These are phyloP conservation scores for Apiospora arundinis DNA, from an alignment of 2,329 filamentous ascomycete genomes.

Conservation along the genomic window DNA sequence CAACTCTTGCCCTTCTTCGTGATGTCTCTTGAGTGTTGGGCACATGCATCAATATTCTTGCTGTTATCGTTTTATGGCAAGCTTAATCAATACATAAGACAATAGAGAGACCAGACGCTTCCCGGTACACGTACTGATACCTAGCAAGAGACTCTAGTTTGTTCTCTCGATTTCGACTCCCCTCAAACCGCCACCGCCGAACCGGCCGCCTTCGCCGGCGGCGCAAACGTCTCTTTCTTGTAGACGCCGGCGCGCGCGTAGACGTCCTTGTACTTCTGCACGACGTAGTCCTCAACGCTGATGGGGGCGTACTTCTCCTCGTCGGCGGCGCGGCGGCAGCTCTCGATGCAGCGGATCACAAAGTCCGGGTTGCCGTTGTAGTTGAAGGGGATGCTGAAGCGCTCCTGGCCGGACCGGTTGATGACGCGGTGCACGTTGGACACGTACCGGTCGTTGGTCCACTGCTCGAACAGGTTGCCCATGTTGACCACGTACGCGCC, in stretches of 20 bases:
- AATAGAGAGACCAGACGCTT: too few relatives aligned
- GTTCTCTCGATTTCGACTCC: too few relatives aligned
- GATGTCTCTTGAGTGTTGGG: too few relatives aligned
- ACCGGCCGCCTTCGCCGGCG: too few relatives aligned
- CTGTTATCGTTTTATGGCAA: too few relatives aligned
- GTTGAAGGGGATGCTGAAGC: constrained; percentile 25
- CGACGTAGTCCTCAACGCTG: constrained; percentile 26
- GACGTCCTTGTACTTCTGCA: constrained; percentile 23
- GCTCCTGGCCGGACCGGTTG: constrained; percentile 22
- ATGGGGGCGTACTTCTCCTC: constrained; percentile 27
- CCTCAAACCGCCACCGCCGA: too few relatives aligned
- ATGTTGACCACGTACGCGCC: constrained; percentile 45
- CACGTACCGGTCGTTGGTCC: constrained; percentile 33
- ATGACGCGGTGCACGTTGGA: constrained; percentile 41
- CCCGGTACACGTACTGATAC: too few relatives aligned
- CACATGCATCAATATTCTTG: too few relatives aligned
- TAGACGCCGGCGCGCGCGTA: constrained; percentile 24
- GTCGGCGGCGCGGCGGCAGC: constrained; percentile 20
- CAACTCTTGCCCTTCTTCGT: too few relatives aligned
- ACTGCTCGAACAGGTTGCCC: constrained; percentile 44
- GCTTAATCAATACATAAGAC: too few relatives aligned
- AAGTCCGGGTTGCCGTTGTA: constrained; percentile 28
- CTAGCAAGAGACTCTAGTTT: too few relatives aligned
- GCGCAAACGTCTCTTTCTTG: neutral
- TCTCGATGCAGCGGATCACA: constrained; percentile 27